Base-by-base conservation (phyloP, 768 basidiomycete genomes). In the Cyclocybe cylindracea region DNA sequence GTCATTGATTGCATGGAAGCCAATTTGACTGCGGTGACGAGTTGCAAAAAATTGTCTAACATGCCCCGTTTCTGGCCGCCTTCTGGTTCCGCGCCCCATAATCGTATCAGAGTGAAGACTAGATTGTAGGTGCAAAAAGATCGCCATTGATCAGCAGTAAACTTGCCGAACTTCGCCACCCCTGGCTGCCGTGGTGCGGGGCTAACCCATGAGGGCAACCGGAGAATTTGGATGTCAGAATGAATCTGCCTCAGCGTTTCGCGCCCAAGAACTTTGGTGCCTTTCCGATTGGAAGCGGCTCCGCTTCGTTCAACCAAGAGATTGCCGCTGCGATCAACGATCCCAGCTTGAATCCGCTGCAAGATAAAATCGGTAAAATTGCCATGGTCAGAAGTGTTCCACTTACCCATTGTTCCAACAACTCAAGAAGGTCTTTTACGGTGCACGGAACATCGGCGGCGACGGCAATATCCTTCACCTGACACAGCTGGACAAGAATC, bases 111-210 rank as follows among this genome's bases (percentile, higher is more conserved):
- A 1, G 73, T 70, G n/a, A 71, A 58, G 2, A 68, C 69, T 24
- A 76, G 62, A 45, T 74, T 59, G 11, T 74, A 39, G 1, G 56
- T 57, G 44, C 67, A 66, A 32, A 71, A 55, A 0, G 63, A 59
- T n/a, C 62, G 61, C 76, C 74, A 78, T 53, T 72, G 50, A 39
- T 72, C 65, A 1, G 69, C 61, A 3, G 61, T 65, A 33, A 68
- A 59, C 33, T 66, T 67, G n/a, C 64, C 60, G 33, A 60, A 54
- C 2, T 40, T 42, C 2, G 57, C 37, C 14, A 64, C 55, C 8
- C 60, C 61, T 39, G 61, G 53, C 36, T 61, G 47, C 45, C 49
- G 42, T 5, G 66, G 61, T 0, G 63, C 60, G 6, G 34, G 48
- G 10, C 53, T 48, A 3, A 66, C 46, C 53, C 55, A 64, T 9